Evolutionary conservation across 208 protist genomes (phyloP).

Genomic region (Leishmania amazonensis): DNA sequence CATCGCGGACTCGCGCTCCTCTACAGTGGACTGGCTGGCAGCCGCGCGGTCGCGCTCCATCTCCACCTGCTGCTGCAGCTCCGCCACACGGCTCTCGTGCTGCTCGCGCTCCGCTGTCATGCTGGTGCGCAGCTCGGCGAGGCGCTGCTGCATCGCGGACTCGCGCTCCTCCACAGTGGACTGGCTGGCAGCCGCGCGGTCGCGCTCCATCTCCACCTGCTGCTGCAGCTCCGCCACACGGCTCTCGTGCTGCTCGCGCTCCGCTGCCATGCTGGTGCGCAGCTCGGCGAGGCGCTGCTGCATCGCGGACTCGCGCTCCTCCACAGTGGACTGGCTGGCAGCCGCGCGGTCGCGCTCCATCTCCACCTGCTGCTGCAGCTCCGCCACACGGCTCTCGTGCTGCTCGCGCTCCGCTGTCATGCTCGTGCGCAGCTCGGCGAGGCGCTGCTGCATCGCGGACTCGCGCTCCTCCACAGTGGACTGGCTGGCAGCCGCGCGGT

Average conservation of each 20-base stretch:
- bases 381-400: neutral
- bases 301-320: neutral
- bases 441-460: constrained; percentile 10
- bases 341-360: neutral
- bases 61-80: neutral
- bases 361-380: neutral
- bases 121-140: neutral
- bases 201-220: neutral
- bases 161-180: neutral
- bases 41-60: neutral
- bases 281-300: neutral
- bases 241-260: neutral
- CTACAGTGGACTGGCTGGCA: neutral
- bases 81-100: neutral
- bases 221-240: neutral
- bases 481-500: constrained; percentile 15
- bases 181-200: neutral
- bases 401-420: neutral
- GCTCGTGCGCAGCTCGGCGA: neutral
- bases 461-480: constrained; percentile 23
- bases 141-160: neutral
- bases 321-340: neutral
- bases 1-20: neutral
- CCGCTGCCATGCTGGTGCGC: neutral
- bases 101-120: neutral